Percentiles rank a stretch among this genome's conserved stretches.
These are phyloP conservation scores for Salmacisia buchloeana DNA, from an alignment of 1,284 basidiomycete species.

Conservation along the genomic window DNA sequence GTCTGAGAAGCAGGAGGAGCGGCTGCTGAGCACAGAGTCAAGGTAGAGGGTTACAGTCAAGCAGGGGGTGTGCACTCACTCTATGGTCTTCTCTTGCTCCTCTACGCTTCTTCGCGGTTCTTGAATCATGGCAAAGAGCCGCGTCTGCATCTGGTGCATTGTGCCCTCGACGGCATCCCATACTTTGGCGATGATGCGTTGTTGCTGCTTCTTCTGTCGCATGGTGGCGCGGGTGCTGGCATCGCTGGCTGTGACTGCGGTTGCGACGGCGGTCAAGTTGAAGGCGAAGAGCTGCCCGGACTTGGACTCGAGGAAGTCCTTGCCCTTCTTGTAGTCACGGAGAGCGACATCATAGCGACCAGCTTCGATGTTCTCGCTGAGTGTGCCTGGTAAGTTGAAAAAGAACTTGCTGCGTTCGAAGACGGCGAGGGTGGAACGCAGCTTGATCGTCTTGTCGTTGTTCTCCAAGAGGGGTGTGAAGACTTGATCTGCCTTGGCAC, in stretches of 20 bases:
- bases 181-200: conserved; percentile 87
- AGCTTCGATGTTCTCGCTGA: conserved; percentile 77
- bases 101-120: conserved; percentile 75
- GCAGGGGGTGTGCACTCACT: conserved; percentile 58
- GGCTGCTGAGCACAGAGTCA: not conserved
- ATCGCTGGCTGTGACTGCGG: conserved; percentile 51
- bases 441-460: conserved; percentile 84
- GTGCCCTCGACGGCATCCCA: conserved; percentile 93
- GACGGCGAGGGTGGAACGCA: conserved; percentile 85
- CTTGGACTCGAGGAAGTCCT: conserved; percentile 77
- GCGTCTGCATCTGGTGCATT: conserved; percentile 81
- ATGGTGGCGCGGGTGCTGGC: conserved; percentile 11
- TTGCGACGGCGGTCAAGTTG: conserved; percentile 45
- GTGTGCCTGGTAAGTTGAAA: conserved; percentile 88
- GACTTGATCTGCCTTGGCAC: conserved; percentile 86
- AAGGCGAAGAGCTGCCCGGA: conserved; percentile 69
- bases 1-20: conserved; percentile 7
- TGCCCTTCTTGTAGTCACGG: conserved; percentile 95
- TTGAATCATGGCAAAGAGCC: conserved; percentile 70
- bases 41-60: not conserved
- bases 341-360: conserved; percentile 81
- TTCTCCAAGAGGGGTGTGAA: conserved; percentile 95
- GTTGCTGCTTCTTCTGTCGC: conserved; percentile 57
- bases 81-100: conserved; percentile 93
- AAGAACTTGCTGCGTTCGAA: conserved; percentile 97